A percentile compares a stretch with the other conserved stretches of the same genome.
Conservation (phyloP, 208 protist genomes). For the Crithidia brevicula region DNA sequence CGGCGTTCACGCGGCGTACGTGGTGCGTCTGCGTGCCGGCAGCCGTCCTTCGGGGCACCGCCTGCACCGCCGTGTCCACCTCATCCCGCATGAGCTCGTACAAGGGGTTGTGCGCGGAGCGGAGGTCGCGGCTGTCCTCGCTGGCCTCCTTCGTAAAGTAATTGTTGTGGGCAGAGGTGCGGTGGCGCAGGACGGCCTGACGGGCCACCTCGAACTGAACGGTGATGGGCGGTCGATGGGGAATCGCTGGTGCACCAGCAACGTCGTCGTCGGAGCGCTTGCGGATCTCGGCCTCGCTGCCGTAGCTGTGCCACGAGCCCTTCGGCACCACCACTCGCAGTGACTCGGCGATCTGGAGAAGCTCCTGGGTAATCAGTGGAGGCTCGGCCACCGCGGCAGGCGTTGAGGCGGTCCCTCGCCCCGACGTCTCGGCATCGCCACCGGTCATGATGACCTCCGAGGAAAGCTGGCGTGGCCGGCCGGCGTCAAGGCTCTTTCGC, state of each 20-base stretch:
- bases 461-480: not conserved
- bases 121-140: constrained; percentile 87
- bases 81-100: constrained; percentile 73
- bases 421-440: not conserved
- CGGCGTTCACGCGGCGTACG: constrained; percentile 75
- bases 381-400: not conserved
- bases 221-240: constrained; percentile 61
- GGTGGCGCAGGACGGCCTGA: constrained; percentile 65
- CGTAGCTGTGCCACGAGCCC: constrained; percentile 76
- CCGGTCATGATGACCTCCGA: not conserved
- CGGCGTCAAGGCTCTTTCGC: not conserved
- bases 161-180: constrained; percentile 43
- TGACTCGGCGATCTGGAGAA: constrained; percentile 55
- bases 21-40: constrained; percentile 76
- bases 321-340: constrained; percentile 71
- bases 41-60: constrained; percentile 39
- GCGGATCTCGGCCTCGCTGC: constrained; percentile 83
- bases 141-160: constrained; percentile 87
- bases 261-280: constrained; percentile 47
- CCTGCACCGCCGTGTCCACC: constrained; percentile 84
- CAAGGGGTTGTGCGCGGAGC: constrained; percentile 60
- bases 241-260: constrained; percentile 22
- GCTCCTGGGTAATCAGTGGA: constrained; percentile 59
- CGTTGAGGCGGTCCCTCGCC: constrained; percentile 7
- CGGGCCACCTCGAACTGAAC: constrained; percentile 76